phyloP scores from a whole-genome alignment of 192 early-diverging fungal genomes.

The Ambispora gerdemannii region DNA sequence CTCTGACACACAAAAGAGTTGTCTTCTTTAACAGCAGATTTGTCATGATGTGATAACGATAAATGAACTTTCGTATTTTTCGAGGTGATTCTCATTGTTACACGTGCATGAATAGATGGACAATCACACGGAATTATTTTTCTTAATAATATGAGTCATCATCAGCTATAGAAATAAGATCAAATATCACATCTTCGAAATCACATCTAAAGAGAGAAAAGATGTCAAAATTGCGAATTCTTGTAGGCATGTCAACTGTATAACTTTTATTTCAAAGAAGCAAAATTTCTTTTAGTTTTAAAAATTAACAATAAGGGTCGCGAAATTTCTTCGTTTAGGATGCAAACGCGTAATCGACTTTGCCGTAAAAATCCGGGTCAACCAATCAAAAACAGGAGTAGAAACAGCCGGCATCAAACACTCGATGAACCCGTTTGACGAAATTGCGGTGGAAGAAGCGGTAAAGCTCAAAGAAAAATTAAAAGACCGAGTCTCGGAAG shows the following conservation, averaged over 20 bases:
- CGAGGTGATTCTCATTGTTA: no score
- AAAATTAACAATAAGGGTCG: no score
- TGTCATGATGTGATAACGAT: no score
- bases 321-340: neutral
- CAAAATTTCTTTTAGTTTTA: neutral
- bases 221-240: conserved; percentile 29
- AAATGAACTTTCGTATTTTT: no score
- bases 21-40: no score
- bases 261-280: neutral
- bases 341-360: conserved; percentile 98
- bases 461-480: conserved; percentile 86
- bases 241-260: conserved; percentile 18
- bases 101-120: no score
- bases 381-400: conserved; percentile 79
- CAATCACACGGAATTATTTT: no score
- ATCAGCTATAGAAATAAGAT: no score
- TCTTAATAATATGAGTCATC: no score
- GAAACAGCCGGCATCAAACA: conserved; percentile 94
- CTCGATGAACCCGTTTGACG: conserved; percentile 99
- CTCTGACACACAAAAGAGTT: no score
- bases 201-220: no score
- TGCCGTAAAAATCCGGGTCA: conserved; percentile 97
- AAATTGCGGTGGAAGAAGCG: conserved; percentile 98
- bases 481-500: conserved; percentile 61
- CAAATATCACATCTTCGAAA: no score